Evolutionary conservation across 805 yeast species (phyloP).

Genomic region (Pichia scutulata): DNA sequence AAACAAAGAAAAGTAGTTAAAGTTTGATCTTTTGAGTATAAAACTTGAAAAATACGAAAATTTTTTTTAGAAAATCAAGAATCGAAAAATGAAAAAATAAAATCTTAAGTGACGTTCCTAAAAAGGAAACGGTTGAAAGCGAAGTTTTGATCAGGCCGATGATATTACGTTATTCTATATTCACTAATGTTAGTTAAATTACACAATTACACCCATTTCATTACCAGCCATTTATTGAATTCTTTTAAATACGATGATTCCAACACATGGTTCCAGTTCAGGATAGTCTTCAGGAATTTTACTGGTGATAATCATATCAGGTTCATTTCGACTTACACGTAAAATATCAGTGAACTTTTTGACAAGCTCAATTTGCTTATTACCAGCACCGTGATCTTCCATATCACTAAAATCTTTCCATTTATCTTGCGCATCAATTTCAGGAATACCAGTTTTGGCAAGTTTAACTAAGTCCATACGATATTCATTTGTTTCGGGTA

Average conservation of each 20-base stretch:
- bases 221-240: not conserved
- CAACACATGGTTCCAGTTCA: slow-evolving; percentile 16
- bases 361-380: slow-evolving; percentile 12
- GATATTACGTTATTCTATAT: too few relatives aligned
- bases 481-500: slow-evolving; percentile 6
- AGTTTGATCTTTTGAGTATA: not conserved
- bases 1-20: not conserved
- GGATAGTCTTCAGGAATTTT: slow-evolving; percentile 12
- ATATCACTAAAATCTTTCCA: slow-evolving; percentile 17
- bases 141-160: too few relatives aligned
- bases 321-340: slow-evolving; percentile 18
- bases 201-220: not conserved
- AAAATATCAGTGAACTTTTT: slow-evolving; percentile 12
- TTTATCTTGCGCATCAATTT: slow-evolving; percentile 13
- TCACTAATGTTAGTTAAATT: not conserved
- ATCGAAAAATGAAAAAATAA: too few relatives aligned
- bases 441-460: slow-evolving; percentile 8
- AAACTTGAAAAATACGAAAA: not conserved
- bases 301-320: slow-evolving; percentile 16
- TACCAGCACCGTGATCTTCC: slow-evolving; percentile 7
- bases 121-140: too few relatives aligned
- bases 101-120: not conserved
- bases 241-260: slow-evolving; percentile 17
- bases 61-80: not conserved
- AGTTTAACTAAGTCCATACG: slow-evolving; percentile 12